Conservation (phyloP, 371 early-diverging fungal species). For the Mortierella sp. region DNA sequence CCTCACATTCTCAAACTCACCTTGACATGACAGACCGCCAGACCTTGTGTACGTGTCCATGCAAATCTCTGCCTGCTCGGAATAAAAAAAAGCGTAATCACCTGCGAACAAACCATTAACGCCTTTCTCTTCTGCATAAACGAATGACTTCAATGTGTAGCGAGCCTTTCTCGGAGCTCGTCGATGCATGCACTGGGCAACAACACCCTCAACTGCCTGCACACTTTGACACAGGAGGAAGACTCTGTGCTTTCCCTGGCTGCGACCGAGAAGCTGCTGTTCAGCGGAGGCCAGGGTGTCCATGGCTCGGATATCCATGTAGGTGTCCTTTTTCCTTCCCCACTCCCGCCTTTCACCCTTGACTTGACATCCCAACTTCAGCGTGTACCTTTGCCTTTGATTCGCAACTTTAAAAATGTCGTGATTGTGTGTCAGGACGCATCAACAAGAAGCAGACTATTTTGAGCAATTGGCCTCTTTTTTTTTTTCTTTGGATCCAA, state of each 20-base stretch:
- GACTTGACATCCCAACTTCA: not conserved
- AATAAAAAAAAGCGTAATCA: not conserved
- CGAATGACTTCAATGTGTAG: conserved; percentile 11
- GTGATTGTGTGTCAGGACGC: conserved; percentile 30
- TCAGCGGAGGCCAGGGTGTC: conserved; percentile 81
- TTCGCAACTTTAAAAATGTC: conserved; percentile 21
- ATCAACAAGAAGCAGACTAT: not conserved
- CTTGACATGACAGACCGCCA: conserved; percentile 32
- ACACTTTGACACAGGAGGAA: conserved; percentile 75
- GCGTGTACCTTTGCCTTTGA: not conserved
- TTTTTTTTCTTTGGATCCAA: not conserved
- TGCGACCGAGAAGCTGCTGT: conserved; percentile 68
- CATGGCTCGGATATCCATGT: conserved; percentile 57
- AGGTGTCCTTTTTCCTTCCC: conserved; percentile 12
- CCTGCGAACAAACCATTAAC: not conserved
- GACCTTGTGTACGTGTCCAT: conserved; percentile 26
- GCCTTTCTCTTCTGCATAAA: not conserved
- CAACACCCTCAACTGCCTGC: conserved; percentile 37
- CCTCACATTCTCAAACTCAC: not conserved
- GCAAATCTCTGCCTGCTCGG: not conserved
- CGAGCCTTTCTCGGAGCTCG: conserved; percentile 48
- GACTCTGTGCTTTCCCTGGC: conserved; percentile 80
- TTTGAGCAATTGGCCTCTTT: not conserved
- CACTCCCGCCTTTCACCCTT: not conserved
- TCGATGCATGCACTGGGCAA: conserved; percentile 21